Conservation (phyloP, 2,329 filamentous ascomycete genomes). For the Pezicula radicicola region DNA sequence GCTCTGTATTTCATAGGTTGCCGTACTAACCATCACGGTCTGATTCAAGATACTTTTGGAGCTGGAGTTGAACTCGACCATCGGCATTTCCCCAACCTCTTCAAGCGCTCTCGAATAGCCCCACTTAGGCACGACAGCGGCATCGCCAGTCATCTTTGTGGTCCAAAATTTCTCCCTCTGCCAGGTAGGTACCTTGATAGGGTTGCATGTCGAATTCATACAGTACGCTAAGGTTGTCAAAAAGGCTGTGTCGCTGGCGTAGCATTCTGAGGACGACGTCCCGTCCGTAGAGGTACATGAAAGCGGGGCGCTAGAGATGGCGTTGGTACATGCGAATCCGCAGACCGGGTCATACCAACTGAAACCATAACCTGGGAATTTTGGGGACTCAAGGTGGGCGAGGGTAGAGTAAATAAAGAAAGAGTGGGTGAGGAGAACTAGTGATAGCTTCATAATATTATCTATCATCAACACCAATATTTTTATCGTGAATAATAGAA, state of each 20-base stretch:
- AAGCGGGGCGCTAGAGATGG: background rate
- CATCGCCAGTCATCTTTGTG: slow-evolving; percentile 14
- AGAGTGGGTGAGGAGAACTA: too few relatives aligned
- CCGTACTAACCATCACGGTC: background rate
- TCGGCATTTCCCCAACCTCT: background rate
- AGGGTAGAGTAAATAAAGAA: too few relatives aligned
- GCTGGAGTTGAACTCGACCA: background rate
- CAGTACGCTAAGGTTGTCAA: slow-evolving; percentile 28
- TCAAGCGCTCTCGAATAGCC: slow-evolving; percentile 8
- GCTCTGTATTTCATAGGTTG: background rate
- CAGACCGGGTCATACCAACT: background rate
- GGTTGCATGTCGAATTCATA: slow-evolving; percentile 21
- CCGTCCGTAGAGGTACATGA: background rate
- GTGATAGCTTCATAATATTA: too few relatives aligned
- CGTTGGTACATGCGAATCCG: background rate
- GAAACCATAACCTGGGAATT: background rate
- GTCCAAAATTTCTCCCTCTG: slow-evolving; percentile 25
- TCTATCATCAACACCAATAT: too few relatives aligned
- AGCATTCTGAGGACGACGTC: slow-evolving; percentile 9
- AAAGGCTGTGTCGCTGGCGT: slow-evolving; percentile 17
- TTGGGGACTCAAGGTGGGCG: too few relatives aligned
- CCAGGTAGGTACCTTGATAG: slow-evolving; percentile 11
- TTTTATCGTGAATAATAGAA: too few relatives aligned
- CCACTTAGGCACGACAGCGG: slow-evolving; percentile 20
- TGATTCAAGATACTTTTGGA: background rate